phyloP scores from a whole-genome alignment of 2,329 filamentous ascomycete genomes.

The Exophiala viscosa region DNA sequence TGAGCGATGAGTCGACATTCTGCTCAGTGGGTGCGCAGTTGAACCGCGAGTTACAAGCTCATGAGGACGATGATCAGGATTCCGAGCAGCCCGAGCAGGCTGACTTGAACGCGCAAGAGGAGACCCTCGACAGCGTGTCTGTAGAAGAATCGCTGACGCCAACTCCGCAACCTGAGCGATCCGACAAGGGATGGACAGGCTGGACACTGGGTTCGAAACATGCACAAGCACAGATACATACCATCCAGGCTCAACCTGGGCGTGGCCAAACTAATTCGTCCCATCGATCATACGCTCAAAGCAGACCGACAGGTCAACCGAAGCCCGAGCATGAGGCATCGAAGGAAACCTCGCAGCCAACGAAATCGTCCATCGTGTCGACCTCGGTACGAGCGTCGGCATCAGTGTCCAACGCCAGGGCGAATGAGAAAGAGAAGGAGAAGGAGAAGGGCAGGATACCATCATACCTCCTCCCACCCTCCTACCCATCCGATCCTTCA shows the following conservation, averaged over 20 bases:
- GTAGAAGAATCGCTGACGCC: no score
- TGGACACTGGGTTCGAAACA: no score
- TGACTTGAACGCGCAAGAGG: not conserved
- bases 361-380: conserved; percentile 14
- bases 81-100: not conserved
- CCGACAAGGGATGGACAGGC: no score
- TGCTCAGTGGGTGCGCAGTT: conserved; percentile 13
- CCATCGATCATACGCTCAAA: not conserved
- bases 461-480: conserved; percentile 28
- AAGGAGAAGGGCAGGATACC: no score
- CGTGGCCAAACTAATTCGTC: no score
- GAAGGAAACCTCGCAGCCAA: conserved; percentile 11
- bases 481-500: conserved; percentile 26
- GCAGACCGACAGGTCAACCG: not conserved
- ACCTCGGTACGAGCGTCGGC: not conserved
- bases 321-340: not conserved
- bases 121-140: not conserved
- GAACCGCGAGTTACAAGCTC: conserved; percentile 9
- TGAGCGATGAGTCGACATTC: conserved; percentile 14
- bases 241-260: no score
- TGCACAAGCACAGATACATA: no score
- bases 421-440: no score
- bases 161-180: no score
- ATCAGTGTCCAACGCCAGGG: no score
- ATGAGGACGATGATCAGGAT: conserved; percentile 4